These are phyloP conservation scores for Aureobasidium subglaciale DNA, from an alignment of 2,329 filamentous ascomycete species.

Conservation along the genomic window DNA sequence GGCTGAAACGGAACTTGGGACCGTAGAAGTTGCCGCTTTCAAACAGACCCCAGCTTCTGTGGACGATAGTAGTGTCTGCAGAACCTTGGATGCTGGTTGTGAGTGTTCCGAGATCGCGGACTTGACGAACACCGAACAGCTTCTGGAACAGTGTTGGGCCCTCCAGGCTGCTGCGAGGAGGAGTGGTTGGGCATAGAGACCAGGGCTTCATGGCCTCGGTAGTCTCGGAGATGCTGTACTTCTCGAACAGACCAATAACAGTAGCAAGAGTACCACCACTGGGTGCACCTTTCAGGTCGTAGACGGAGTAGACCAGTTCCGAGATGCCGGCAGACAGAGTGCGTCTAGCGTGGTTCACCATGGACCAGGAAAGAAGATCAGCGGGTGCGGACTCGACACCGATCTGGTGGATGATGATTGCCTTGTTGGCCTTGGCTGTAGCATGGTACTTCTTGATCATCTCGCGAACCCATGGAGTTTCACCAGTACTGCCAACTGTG, in stretches of 20 bases:
- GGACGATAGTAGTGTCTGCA: slow-evolving; percentile 50
- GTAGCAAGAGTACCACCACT: slow-evolving; percentile 60
- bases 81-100: slow-evolving; percentile 47
- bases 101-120: slow-evolving; percentile 52
- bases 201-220: slow-evolving; percentile 48
- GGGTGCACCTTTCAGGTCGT: slow-evolving; percentile 46
- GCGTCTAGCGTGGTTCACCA: slow-evolving; percentile 48
- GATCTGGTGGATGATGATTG: slow-evolving; percentile 55
- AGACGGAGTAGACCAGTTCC: slow-evolving; percentile 46
- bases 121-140: slow-evolving; percentile 45
- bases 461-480: slow-evolving; percentile 56
- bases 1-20: slow-evolving; percentile 49
- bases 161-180: slow-evolving; percentile 28
- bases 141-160: slow-evolving; percentile 30
- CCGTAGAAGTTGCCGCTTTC: slow-evolving; percentile 48
- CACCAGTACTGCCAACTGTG: slow-evolving; percentile 44
- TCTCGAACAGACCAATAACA: slow-evolving; percentile 49
- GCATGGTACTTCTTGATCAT: slow-evolving; percentile 57
- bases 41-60: slow-evolving; percentile 53
- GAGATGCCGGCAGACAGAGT: slow-evolving; percentile 44
- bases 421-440: slow-evolving; percentile 51
- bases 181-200: slow-evolving; percentile 40
- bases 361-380: slow-evolving; percentile 47
- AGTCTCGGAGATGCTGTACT: slow-evolving; percentile 28
- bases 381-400: slow-evolving; percentile 57